Base-by-base conservation (phyloP, 2,329 filamentous ascomycete genomes). In the Trichoderma gracile region DNA sequence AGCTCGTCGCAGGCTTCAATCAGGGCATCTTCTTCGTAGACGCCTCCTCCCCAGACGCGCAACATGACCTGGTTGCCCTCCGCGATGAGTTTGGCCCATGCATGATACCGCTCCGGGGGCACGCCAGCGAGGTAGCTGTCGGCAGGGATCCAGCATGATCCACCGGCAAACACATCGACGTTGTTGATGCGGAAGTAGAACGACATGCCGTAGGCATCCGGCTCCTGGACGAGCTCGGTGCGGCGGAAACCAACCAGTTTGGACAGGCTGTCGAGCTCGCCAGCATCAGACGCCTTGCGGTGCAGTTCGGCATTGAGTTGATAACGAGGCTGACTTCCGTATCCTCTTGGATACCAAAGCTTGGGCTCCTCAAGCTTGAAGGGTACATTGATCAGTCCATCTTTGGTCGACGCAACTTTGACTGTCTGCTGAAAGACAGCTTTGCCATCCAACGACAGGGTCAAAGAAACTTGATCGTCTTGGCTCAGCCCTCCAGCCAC, bases 121-220 rank as follows among this genome's bases (percentile, higher is more conserved):
- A 92, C 86, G 9, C 88, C 82, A 0, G 89, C 86, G n/a, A 90
- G 84, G 72, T 91, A 91, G 70, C 85, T 91, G 72, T 93, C 89
- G 1, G 89, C 89, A 0, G 90, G 90, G 67, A 93, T 92, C 90
- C 90, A 93, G 74, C 92, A 85, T 62, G 88, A 90, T 15, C 90
- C 90, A 27, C 89, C 89, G 64, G 87, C 91, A 75, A 91, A 93
- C 3, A 92, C 78, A 61, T 89, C 87, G 12, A 91, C 80, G 45
- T 85, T 85, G 72, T 93, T 93, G 73, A 93, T 78, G 67, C 86
- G 81, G 75, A 93, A 92, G 78, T 86, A 91, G 77, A 92, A 93
- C 0, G 84, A 88, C 53, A 86, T 89, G 43, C 89, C 90, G 17
- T 87, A 82, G 50, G 85, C 80, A 5, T 82, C 84, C 0, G 79